Base-by-base conservation (phyloP, 2,329 filamentous ascomycete genomes). In the Botrytis tulipae region DNA sequence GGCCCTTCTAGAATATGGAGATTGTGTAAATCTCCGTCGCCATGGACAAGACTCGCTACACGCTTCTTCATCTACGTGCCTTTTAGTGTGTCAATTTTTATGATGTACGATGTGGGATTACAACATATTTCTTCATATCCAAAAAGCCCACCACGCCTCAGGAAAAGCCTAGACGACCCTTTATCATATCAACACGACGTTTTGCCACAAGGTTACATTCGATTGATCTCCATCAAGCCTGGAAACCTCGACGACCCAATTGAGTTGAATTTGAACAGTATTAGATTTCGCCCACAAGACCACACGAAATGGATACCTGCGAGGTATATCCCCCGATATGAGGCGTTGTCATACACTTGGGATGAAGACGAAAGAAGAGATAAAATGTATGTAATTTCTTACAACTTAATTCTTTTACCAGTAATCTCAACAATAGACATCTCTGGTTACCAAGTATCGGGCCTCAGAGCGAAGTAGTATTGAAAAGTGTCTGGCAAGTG, bases 141-240 rank as follows among this genome's bases (percentile, higher is more conserved):
- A n/a, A n/a, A 3, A 12, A 0, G 6, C 3, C 12, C 48, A 51
- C 25, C 48, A 0, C 0, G 4, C 4, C 1, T 51, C 12, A n/a
- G 2, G 25, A 51, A 51, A 51, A 51, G 0, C 6, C 25, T 51
- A 16, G 48, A 51, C 1, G 1, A n/a, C 0, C 25, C 48, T 51
- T 0, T 6, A 16, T 51, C 48, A n/a, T 51, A 51, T 51, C 48
- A n/a, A n/a, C 48, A n/a, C 48, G 10, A 51, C 0, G 4, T 51
- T n/a, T 7, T 51, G 48, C 25, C 48, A 14, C 48, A n/a, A 6
- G 48, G 25, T 3, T n/a, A 51, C 4, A 51, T n/a, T 16, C 4
- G 48, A 3, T 51, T 51, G 48, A 51, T 51, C 10, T 6, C 0
- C 1, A 1, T 51, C 25, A 0, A n/a, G 4, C 4, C 25, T 51